These are phyloP conservation scores for Daedalea quercina DNA, from an alignment of 768 basidiomycete genomes.

Conservation along the genomic window DNA sequence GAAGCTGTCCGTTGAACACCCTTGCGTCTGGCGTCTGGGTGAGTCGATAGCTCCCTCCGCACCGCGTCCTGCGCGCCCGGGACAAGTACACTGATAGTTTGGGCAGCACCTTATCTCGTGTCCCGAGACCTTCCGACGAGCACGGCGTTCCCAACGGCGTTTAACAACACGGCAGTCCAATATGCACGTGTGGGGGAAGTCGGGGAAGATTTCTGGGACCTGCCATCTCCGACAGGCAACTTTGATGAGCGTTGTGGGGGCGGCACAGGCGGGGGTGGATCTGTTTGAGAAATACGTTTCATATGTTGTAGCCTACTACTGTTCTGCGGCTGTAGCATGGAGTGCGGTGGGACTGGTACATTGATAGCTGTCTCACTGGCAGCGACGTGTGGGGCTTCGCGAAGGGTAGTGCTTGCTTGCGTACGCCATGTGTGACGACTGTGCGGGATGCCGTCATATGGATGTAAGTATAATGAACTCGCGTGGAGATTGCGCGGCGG, in stretches of 20 bases:
- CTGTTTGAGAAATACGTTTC: too few relatives aligned
- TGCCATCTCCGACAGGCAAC: not conserved
- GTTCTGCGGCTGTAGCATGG: too few relatives aligned
- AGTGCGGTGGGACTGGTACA: too few relatives aligned
- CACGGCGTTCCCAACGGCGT: conserved; percentile 49
- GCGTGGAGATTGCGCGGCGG: not conserved
- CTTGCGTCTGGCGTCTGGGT: conserved; percentile 51
- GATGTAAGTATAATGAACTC: too few relatives aligned
- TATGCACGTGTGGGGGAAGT: conserved; percentile 25
- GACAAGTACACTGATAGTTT: not conserved
- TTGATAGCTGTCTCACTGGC: too few relatives aligned
- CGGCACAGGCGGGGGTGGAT: too few relatives aligned
- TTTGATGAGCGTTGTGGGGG: too few relatives aligned
- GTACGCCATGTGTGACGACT: not conserved
- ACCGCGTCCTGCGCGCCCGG: not conserved
- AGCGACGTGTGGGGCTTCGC: too few relatives aligned
- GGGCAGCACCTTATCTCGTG: conserved; percentile 42
- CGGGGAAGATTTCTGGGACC: conserved; percentile 14
- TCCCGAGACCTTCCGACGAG: conserved; percentile 44
- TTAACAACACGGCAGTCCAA: conserved; percentile 62
- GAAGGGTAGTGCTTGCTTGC: not conserved
- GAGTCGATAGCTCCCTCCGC: conserved; percentile 20
- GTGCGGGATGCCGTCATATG: not conserved
- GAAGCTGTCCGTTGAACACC: conserved; percentile 43
- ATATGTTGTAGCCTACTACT: too few relatives aligned